Percentiles rank a stretch among this genome's conserved stretches.
Conservation (phyloP, 345 rosid species). For the Conringia planisiliqua region DNA sequence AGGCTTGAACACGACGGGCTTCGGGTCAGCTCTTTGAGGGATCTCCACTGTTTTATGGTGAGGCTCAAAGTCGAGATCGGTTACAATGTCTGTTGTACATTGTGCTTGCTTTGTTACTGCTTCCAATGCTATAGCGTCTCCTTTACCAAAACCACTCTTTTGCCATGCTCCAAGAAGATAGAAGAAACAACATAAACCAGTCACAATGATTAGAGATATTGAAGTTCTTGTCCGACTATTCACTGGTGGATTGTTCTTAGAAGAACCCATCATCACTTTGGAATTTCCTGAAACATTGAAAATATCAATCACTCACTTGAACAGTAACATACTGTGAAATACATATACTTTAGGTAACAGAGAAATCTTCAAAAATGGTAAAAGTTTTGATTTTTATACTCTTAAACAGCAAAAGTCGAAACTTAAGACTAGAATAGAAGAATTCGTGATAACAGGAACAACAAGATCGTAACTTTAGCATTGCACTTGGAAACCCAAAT, state of each 20-base stretch:
- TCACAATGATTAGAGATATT: slow-evolving; percentile 51
- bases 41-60: slow-evolving; percentile 60
- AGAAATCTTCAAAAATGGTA: not conserved
- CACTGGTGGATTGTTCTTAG: slow-evolving; percentile 42
- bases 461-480: not conserved
- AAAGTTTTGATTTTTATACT: not conserved
- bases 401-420: not conserved
- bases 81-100: slow-evolving; percentile 41
- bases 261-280: slow-evolving; percentile 39
- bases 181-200: slow-evolving; percentile 72
- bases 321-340: not conserved
- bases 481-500: not conserved
- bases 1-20: slow-evolving; percentile 36
- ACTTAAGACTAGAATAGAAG: not conserved
- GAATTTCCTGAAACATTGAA: slow-evolving; percentile 15
- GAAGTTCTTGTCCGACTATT: slow-evolving; percentile 43
- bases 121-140: slow-evolving; percentile 50
- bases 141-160: slow-evolving; percentile 67
- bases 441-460: not conserved
- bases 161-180: slow-evolving; percentile 74
- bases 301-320: not conserved
- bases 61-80: slow-evolving; percentile 59
- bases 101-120: slow-evolving; percentile 47
- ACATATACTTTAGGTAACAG: not conserved
- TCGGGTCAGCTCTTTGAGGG: slow-evolving; percentile 34